phyloP scores from a whole-genome alignment of 805 yeast genomes.

The Yamadazyma kitorensis region DNA sequence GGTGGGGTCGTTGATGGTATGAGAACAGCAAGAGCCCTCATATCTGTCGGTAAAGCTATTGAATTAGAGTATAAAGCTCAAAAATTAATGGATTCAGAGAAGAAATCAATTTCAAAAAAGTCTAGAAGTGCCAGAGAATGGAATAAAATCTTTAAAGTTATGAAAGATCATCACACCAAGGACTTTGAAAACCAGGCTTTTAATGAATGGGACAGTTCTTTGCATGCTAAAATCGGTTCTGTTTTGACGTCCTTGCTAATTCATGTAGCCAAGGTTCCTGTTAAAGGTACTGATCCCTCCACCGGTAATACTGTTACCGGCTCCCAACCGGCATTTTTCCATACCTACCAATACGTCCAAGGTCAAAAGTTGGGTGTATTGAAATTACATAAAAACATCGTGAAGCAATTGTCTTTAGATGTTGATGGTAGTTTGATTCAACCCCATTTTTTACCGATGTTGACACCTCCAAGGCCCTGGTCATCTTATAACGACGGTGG shows the following conservation, averaged over 20 bases:
- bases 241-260: constrained; percentile 69
- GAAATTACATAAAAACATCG: constrained; percentile 67
- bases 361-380: constrained; percentile 83
- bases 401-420: constrained; percentile 65
- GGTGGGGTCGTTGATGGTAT: constrained; percentile 79
- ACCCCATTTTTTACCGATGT: constrained; percentile 92
- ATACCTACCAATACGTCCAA: constrained; percentile 75
- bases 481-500: constrained; percentile 81
- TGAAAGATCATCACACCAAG: constrained; percentile 12
- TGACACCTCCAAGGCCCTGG: constrained; percentile 91
- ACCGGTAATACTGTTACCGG: constrained; percentile 67
- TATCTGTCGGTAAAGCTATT: constrained; percentile 77
- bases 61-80: constrained; percentile 83
- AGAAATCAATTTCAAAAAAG: constrained; percentile 42
- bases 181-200: constrained; percentile 10
- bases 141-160: constrained; percentile 40
- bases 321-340: constrained; percentile 85
- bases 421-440: constrained; percentile 61
- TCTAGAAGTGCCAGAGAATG: constrained; percentile 46
- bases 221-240: constrained; percentile 72
- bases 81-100: constrained; percentile 55
- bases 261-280: constrained; percentile 80
- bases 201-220: constrained; percentile 25
- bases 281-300: constrained; percentile 76
- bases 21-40: constrained; percentile 78